Percentiles rank a stretch among this genome's conserved stretches.
Conservation (phyloP, 2,329 filamentous ascomycete genomes). For the Colletotrichum tamarilloi region DNA sequence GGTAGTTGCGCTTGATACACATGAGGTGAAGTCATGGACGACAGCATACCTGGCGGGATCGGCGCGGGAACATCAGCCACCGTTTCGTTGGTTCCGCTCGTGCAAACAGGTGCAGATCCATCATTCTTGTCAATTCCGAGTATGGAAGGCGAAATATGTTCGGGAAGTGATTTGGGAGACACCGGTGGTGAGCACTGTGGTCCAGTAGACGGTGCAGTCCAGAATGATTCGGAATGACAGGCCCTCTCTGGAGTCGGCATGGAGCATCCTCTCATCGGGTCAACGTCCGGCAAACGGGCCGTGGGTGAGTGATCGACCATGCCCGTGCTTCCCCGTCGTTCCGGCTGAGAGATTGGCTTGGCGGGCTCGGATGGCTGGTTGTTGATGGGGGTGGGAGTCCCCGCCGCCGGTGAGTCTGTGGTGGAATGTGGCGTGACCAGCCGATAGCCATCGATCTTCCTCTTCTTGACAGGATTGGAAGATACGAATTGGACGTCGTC, state of each 20-base stretch:
- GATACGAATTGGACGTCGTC: constrained; percentile 59
- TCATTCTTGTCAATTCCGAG: constrained; percentile 3
- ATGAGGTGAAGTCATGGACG: neutral
- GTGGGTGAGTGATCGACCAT: constrained; percentile 42
- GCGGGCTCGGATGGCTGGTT: constrained; percentile 5
- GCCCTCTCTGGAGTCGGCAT: constrained; percentile 49
- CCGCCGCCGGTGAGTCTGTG: neutral
- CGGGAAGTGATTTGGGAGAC: constrained; percentile 47
- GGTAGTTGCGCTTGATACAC: constrained; percentile 8
- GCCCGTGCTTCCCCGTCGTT: constrained; percentile 45
- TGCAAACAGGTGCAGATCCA: neutral
- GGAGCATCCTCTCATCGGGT: constrained; percentile 46
- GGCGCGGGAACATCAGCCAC: neutral
- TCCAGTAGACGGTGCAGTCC: constrained; percentile 34
- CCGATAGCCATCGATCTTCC: constrained; percentile 23
- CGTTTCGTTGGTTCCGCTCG: neutral
- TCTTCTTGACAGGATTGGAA: constrained; percentile 54
- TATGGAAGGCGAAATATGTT: constrained; percentile 8
- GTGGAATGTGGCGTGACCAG: constrained; percentile 13
- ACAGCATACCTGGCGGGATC: neutral
- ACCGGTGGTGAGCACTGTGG: constrained; percentile 46
- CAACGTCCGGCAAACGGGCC: constrained; percentile 40
- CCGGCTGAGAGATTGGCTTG: constrained; percentile 19
- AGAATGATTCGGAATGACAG: constrained; percentile 39
- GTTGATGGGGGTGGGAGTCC: neutral